These are phyloP conservation scores for Lineolata rhizophorae DNA, from an alignment of 495 filamentous ascomycete species.

Conservation along the genomic window DNA sequence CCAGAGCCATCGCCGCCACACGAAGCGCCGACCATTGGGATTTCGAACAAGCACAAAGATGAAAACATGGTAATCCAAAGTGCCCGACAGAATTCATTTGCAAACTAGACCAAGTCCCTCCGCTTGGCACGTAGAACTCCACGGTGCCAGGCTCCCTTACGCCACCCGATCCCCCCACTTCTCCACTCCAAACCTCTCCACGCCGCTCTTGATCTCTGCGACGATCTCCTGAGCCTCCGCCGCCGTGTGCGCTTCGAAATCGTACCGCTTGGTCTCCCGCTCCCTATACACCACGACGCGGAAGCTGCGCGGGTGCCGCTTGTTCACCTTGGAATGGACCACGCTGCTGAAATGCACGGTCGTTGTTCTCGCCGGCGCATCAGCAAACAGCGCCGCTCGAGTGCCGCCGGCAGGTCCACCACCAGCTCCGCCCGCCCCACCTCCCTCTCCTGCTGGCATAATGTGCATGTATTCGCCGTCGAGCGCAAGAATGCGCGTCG, in stretches of 20 bases:
- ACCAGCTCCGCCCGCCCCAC: constrained; percentile 1
- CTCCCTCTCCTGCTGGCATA: constrained; percentile 41
- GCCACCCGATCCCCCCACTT: no score
- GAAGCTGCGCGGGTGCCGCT: constrained; percentile 80
- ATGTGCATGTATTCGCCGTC: constrained; percentile 95
- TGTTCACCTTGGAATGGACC: constrained; percentile 77
- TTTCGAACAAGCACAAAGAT: no score
- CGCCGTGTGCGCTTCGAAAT: constrained; percentile 70
- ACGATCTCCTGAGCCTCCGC: constrained; percentile 80
- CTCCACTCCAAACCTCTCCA: constrained; percentile 12
- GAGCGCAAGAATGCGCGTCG: constrained; percentile 65
- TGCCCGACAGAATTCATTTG: no score
- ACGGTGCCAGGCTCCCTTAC: no score
- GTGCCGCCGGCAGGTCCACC: no score
- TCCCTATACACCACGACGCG: constrained; percentile 64
- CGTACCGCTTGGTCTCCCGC: constrained; percentile 82
- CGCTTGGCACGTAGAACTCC: no score
- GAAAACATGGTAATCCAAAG: no score
- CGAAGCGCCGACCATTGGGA: no score
- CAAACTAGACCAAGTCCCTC: no score
- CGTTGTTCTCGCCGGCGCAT: constrained; percentile 45
- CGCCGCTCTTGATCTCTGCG: constrained; percentile 55
- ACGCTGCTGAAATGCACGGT: constrained; percentile 85
- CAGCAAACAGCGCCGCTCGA: constrained; percentile 22
- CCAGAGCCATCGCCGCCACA: no score